phyloP scores from a whole-genome alignment of 805 yeast genomes.

The Metschnikowia lunata region DNA sequence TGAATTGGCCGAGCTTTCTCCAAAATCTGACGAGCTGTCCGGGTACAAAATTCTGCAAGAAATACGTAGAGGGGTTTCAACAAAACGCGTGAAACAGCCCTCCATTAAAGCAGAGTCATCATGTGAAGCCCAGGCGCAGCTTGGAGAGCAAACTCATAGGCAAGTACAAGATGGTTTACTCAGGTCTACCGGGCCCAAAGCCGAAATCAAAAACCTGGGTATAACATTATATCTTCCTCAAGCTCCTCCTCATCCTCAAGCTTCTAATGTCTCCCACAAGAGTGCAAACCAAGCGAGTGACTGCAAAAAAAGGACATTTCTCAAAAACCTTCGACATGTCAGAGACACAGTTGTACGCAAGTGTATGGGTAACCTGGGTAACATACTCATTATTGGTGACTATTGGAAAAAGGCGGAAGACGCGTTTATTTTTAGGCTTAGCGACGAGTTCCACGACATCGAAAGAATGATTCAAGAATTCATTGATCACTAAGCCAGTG shows the following conservation, averaged over 20 bases:
- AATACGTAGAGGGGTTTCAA: too few relatives aligned
- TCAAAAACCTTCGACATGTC: background rate
- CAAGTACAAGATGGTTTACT: background rate
- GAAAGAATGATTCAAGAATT: conserved; percentile 7
- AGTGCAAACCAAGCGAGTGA: background rate
- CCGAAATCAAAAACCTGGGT: background rate
- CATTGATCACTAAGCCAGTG: background rate
- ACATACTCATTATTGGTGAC: background rate
- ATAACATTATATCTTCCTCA: too few relatives aligned
- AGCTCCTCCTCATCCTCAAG: too few relatives aligned
- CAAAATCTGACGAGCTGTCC: too few relatives aligned
- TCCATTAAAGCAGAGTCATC: background rate
- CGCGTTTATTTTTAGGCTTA: conserved; percentile 2
- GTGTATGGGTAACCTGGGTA: conserved; percentile 1
- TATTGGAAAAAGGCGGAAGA: conserved; percentile 5
- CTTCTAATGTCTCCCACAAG: background rate
- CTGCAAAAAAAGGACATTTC: background rate
- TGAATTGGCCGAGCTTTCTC: background rate
- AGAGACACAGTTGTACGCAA: conserved; percentile 1
- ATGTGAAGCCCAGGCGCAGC: background rate
- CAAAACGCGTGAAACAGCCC: background rate
- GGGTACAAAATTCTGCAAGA: too few relatives aligned
- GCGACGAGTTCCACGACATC: conserved; percentile 3
- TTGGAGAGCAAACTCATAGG: background rate
- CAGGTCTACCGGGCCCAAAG: background rate